Conservation (phyloP, 2,329 filamentous ascomycete species). For the Botrytis paeoniae region DNA sequence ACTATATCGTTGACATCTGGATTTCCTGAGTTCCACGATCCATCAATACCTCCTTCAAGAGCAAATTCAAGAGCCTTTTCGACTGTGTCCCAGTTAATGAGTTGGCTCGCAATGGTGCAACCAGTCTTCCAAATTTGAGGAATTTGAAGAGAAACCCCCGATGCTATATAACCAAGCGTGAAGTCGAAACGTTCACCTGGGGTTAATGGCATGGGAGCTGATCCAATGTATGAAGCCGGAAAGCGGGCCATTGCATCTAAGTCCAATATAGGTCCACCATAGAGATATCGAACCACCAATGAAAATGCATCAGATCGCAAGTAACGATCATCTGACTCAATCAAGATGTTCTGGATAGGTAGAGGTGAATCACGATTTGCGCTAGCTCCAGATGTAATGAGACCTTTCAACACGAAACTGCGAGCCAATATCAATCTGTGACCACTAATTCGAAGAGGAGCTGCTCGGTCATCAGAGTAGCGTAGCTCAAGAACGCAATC, state of each 20-base stretch:
- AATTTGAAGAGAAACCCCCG: slow-evolving; percentile 57
- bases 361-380: slow-evolving; percentile 35
- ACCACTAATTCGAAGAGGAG: slow-evolving; percentile 47
- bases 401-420: slow-evolving; percentile 45
- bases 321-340: slow-evolving; percentile 52
- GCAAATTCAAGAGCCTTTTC: slow-evolving; percentile 60
- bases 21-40: slow-evolving; percentile 38
- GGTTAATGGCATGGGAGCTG: slow-evolving; percentile 41
- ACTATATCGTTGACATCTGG: slow-evolving; percentile 34
- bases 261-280: slow-evolving; percentile 51
- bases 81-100: slow-evolving; percentile 61
- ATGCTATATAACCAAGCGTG: slow-evolving; percentile 62
- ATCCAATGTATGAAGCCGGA: slow-evolving; percentile 23
- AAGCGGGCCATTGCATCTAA: slow-evolving; percentile 27
- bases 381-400: slow-evolving; percentile 32
- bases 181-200: slow-evolving; percentile 49
- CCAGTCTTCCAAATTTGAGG: slow-evolving; percentile 55
- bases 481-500: slow-evolving; percentile 49
- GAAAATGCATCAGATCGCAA: slow-evolving; percentile 55
- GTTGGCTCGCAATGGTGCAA: slow-evolving; percentile 55
- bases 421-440: slow-evolving; percentile 56
- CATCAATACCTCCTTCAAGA: slow-evolving; percentile 45
- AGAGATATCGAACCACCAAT: slow-evolving; percentile 55
- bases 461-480: slow-evolving; percentile 42
- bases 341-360: slow-evolving; percentile 41